Evolutionary conservation across 306 rosid species (phyloP), one percentile per base, ranked within the genome.

Genomic region (Myrica gale): DNA sequence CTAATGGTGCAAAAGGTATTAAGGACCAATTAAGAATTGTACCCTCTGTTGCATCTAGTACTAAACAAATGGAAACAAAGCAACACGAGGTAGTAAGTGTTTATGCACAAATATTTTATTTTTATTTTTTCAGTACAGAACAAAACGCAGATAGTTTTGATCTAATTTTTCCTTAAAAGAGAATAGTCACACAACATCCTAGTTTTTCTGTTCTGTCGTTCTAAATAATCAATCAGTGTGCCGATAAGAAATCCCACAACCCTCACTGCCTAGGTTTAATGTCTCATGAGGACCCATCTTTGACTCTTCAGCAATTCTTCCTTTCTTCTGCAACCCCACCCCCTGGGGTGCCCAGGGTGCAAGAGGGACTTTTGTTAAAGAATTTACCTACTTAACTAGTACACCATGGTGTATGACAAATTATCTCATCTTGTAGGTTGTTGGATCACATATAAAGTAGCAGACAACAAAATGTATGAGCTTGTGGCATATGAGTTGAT

Each of bases 1-100:
- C 98, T 76, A 85, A 82, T 68, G 98, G 98, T 74, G 98, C 95
- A 65, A 80, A 76, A 90, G 98, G 98, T 94, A 85, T 71, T 43
- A 26, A 63, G 47, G 69, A 70, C 72, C 43, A 52, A 63, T 68
- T 71, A 78, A 76, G 58, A 6, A 56, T 6, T 21, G 42, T 8
- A 21, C n/a, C 52, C 50, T 20, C 9, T 63, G 42, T 71, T 41
- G 2, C 26, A 9, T 75, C 32, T 63, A 0, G 21, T 15, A 8
- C n/a, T 41, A 11, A 16, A 65, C 12, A 16, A 65, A 41, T 6
- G 17, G 1, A 65, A 65, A 16, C 69, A 65, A 65, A 65, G 23
- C 26, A 17, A 65, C 45, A 65, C 39, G 6, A 65, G 69, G 23
- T 15, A 65, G 26, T 16, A 65, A 7, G 41, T 17, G 13, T 39